Evolutionary conservation across 106 monocot genomes (phyloP).

Genomic region (Dendrobium huoshanense): DNA sequence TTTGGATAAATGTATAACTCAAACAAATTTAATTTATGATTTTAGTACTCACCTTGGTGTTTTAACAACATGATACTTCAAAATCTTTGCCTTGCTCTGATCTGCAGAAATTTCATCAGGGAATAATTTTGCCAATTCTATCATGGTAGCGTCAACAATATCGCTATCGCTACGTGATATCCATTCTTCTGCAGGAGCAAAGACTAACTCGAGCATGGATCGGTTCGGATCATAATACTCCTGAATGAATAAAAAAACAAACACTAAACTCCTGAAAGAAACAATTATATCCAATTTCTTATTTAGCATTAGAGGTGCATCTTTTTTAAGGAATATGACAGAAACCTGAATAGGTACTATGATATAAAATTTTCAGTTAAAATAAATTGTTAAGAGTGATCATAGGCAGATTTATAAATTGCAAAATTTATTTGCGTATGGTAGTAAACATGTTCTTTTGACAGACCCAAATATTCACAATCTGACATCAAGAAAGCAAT

Average conservation of each 20-base stretch:
- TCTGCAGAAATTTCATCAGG: constrained; percentile 95
- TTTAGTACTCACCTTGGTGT: constrained; percentile 69
- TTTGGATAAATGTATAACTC: not conserved
- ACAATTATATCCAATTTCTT: not conserved
- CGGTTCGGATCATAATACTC: constrained; percentile 94
- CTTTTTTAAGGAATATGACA: not conserved
- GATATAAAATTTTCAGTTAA: not conserved
- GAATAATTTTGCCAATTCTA: constrained; percentile 80
- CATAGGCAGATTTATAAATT: not conserved
- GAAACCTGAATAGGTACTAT: not conserved
- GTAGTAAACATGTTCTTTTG: not conserved
- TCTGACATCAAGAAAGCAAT: not conserved
- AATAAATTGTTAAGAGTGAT: not conserved
- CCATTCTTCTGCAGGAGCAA: constrained; percentile 97
- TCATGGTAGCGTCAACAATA: constrained; percentile 87
- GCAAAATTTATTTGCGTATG: not conserved
- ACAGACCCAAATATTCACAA: not conserved
- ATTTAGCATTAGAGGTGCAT: not conserved
- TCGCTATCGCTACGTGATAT: constrained; percentile 69
- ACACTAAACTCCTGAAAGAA: not conserved
- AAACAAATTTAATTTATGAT: not conserved
- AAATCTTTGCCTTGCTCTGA: constrained; percentile 95
- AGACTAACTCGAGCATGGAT: constrained; percentile 92
- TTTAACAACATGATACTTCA: constrained; percentile 89
- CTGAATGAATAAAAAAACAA: constrained; percentile 27